Conservation (phyloP, 495 filamentous ascomycete species). For the Xylaria grammica region DNA sequence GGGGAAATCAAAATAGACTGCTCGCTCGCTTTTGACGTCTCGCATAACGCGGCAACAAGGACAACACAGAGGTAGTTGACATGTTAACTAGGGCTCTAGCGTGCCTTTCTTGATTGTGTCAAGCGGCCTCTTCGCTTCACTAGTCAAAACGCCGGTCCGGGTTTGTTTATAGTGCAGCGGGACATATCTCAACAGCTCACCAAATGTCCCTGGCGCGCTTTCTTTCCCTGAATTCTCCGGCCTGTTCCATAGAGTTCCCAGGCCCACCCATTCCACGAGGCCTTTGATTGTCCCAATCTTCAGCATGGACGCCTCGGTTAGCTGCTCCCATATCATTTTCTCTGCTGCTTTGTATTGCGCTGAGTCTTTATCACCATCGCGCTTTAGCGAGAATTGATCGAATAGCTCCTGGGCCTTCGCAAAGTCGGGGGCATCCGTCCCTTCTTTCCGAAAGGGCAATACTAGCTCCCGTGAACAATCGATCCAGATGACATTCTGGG, state of each 20-base stretch:
- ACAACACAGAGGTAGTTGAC: no score
- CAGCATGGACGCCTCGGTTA: slow-evolving; percentile 8
- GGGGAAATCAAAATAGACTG: no score
- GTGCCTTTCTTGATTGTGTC: slow-evolving; percentile 8
- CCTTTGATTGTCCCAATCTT: slow-evolving; percentile 9
- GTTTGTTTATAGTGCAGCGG: slow-evolving; percentile 30
- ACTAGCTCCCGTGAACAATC: slow-evolving; percentile 1
- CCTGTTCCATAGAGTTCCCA: slow-evolving; percentile 23
- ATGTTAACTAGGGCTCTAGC: neutral
- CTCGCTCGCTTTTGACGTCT: no score
- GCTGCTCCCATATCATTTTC: neutral
- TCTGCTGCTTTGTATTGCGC: slow-evolving; percentile 6
- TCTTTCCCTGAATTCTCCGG: slow-evolving; percentile 29
- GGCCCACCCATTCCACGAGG: slow-evolving; percentile 24
- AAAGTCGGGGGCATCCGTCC: neutral
- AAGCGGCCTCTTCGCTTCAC: neutral
- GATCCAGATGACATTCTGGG: neutral
- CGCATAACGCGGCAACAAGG: neutral
- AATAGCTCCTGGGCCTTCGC: slow-evolving; percentile 1
- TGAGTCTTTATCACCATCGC: slow-evolving; percentile 8
- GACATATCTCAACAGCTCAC: slow-evolving; percentile 30
- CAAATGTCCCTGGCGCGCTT: slow-evolving; percentile 31
- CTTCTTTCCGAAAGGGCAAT: neutral
- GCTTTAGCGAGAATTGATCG: neutral
- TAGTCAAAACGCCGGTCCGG: neutral